Evolutionary conservation across 139 green algal genomes (phyloP).

Genomic region (Chlorella sorokiniana): DNA sequence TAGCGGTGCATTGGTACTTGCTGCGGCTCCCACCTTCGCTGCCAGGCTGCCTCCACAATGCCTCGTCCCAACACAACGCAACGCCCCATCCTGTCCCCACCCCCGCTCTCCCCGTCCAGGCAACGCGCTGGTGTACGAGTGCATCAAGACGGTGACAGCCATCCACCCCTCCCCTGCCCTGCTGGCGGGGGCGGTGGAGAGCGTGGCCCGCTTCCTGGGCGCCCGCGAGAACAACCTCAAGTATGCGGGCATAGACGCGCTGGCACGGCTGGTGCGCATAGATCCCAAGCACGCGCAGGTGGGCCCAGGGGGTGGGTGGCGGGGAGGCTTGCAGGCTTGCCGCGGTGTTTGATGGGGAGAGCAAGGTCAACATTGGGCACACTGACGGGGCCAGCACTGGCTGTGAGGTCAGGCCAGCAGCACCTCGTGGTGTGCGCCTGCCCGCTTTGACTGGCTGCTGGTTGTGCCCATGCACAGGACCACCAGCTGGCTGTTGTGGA

Average conservation of each 20-base stretch:
- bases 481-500: slow-evolving; percentile 97
- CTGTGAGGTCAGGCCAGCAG: too few species aligned
- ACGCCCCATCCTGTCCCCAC: not conserved
- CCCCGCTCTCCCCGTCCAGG: slow-evolving; percentile 64
- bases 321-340: too few species aligned
- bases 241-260: slow-evolving; percentile 78
- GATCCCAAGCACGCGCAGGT: slow-evolving; percentile 68
- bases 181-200: slow-evolving; percentile 73
- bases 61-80: not conserved
- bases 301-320: not conserved
- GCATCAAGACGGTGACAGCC: slow-evolving; percentile 82
- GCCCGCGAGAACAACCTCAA: slow-evolving; percentile 80
- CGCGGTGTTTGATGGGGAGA: not conserved
- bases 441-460: not conserved
- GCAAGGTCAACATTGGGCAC: too few species aligned
- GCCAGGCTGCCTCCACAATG: not conserved
- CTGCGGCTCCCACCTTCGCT: not conserved
- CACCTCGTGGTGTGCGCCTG: not conserved
- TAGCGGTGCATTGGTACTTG: not conserved
- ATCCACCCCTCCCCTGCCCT: slow-evolving; percentile 90
- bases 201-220: slow-evolving; percentile 81
- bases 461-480: slow-evolving; percentile 34
- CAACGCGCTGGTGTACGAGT: slow-evolving; percentile 94
- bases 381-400: too few species aligned
- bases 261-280: slow-evolving; percentile 79